These are phyloP conservation scores for Yamadazyma atlantica DNA, from an alignment of 1,139 yeast genomes.

Conservation along the genomic window DNA sequence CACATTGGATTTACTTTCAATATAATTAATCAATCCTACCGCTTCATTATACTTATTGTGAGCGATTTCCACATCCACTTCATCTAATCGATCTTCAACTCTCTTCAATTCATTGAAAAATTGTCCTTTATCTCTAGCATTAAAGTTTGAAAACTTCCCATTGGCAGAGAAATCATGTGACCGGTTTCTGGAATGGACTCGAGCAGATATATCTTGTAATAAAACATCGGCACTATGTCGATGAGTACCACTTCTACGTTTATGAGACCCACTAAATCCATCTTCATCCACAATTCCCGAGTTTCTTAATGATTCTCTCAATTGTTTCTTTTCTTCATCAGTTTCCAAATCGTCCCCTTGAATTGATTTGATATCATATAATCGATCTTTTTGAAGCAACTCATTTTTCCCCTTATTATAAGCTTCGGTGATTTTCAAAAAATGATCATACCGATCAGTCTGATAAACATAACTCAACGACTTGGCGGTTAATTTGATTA, in stretches of 20 bases:
- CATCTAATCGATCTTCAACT: conserved; percentile 64
- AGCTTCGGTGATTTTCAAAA: conserved; percentile 54
- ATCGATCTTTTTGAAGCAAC: conserved; percentile 46
- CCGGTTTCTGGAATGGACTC: conserved; percentile 56
- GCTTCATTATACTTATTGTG: conserved; percentile 59
- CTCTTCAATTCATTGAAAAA: conserved; percentile 47
- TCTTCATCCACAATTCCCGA: conserved; percentile 36
- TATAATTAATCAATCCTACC: conserved; percentile 49
- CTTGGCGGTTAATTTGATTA: conserved; percentile 47
- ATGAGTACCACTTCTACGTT: conserved; percentile 29
- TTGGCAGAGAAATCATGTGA: conserved; percentile 44
- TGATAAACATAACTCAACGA: conserved; percentile 60
- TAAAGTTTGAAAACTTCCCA: conserved; percentile 16
- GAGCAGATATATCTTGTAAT: conserved; percentile 53
- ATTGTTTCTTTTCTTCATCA: conserved; percentile 40
- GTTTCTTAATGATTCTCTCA: conserved; percentile 41
- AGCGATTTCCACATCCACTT: conserved; percentile 64
- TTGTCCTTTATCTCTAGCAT: conserved; percentile 24
- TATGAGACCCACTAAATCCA: conserved; percentile 14
- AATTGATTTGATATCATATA: conserved; percentile 30
- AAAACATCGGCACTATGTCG: conserved; percentile 40
- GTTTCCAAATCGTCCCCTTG: conserved; percentile 20
- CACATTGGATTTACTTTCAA: conserved; percentile 32
- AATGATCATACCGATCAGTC: conserved; percentile 63
- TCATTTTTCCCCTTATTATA: conserved; percentile 68